A percentile compares a stretch with the other conserved stretches of the same genome.
These are phyloP conservation scores for Zymoseptoria brevis DNA, from an alignment of 2,329 filamentous ascomycete genomes.

Conservation along the genomic window DNA sequence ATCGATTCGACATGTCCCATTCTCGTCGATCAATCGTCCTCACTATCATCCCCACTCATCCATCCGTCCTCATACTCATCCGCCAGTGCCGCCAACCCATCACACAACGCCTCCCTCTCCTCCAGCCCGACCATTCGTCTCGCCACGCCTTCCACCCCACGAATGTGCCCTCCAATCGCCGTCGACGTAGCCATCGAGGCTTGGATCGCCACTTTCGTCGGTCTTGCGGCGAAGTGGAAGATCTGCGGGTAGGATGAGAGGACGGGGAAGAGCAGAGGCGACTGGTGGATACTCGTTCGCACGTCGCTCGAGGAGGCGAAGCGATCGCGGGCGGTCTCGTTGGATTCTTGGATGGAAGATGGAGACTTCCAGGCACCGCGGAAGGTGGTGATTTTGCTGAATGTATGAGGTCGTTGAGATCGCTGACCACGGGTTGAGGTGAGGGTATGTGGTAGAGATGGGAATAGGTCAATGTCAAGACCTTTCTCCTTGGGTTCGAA, in stretches of 20 bases:
- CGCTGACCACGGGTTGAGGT: slow-evolving; percentile 12
- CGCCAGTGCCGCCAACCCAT: slow-evolving; percentile 71
- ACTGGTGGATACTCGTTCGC: slow-evolving; percentile 31
- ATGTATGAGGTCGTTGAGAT: slow-evolving; percentile 27
- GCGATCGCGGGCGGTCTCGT: slow-evolving; percentile 28
- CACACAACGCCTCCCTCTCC: slow-evolving; percentile 75
- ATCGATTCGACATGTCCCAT: neutral
- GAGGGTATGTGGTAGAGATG: slow-evolving; percentile 6
- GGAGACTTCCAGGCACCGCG: slow-evolving; percentile 33
- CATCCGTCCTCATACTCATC: slow-evolving; percentile 87
- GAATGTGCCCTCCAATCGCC: slow-evolving; percentile 61
- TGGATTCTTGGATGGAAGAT: slow-evolving; percentile 25
- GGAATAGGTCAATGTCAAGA: slow-evolving; percentile 26
- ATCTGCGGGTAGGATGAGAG: slow-evolving; percentile 79
- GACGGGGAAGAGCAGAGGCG: slow-evolving; percentile 59
- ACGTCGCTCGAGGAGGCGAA: slow-evolving; percentile 22
- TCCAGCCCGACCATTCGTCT: slow-evolving; percentile 59
- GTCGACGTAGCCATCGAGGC: slow-evolving; percentile 64
- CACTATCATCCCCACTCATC: slow-evolving; percentile 61
- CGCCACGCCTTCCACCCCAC: slow-evolving; percentile 45
- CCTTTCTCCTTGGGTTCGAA: slow-evolving; percentile 6
- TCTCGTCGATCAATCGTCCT: slow-evolving; percentile 33
- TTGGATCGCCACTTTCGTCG: slow-evolving; percentile 39
- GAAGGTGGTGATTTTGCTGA: slow-evolving; percentile 33
- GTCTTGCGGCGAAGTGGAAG: slow-evolving; percentile 44